Evolutionary conservation across 805 yeast species (phyloP).

Genomic region (Kodamaea leandrae): DNA sequence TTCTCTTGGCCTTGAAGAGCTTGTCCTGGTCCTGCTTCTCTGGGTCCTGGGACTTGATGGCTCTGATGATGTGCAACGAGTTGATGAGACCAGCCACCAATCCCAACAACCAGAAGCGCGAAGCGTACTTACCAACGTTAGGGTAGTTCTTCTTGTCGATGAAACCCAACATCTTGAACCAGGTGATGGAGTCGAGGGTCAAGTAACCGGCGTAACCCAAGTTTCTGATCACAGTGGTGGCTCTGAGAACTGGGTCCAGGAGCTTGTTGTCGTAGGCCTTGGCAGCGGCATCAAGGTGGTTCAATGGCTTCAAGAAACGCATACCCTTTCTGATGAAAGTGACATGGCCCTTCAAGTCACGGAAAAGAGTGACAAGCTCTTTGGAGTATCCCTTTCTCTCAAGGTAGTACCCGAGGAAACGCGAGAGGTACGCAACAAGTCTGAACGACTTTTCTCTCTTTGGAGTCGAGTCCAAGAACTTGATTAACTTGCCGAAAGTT

Average conservation of each 20-base stretch:
- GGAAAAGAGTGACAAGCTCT: conserved; percentile 47
- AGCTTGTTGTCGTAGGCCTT: conserved; percentile 69
- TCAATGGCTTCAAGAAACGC: conserved; percentile 79
- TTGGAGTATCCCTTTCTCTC: conserved; percentile 53
- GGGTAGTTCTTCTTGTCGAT: conserved; percentile 46
- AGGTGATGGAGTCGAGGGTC: conserved; percentile 59
- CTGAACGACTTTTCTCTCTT: conserved; percentile 84
- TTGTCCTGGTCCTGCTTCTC: conserved; percentile 36
- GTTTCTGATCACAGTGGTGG: conserved; percentile 53
- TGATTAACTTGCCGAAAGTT: conserved; percentile 55
- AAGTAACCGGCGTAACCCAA: conserved; percentile 63
- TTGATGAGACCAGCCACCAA: conserved; percentile 60
- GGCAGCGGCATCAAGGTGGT: conserved; percentile 67
- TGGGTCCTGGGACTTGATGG: conserved; percentile 11
- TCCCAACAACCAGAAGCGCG: conserved; percentile 76
- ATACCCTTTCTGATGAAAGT: conserved; percentile 76
- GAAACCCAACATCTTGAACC: conserved; percentile 59
- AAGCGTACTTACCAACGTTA: conserved; percentile 54
- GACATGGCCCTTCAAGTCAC: conserved; percentile 58
- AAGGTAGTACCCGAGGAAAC: conserved; percentile 66
- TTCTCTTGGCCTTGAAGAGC: conserved; percentile 52
- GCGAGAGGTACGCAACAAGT: conserved; percentile 72
- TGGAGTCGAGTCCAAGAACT: conserved; percentile 60
- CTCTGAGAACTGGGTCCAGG: conserved; percentile 55
- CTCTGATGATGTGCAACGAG: conserved; percentile 53